Base-by-base conservation (phyloP, 148 eudicot genomes). In the Vaccinium corymbosum region DNA sequence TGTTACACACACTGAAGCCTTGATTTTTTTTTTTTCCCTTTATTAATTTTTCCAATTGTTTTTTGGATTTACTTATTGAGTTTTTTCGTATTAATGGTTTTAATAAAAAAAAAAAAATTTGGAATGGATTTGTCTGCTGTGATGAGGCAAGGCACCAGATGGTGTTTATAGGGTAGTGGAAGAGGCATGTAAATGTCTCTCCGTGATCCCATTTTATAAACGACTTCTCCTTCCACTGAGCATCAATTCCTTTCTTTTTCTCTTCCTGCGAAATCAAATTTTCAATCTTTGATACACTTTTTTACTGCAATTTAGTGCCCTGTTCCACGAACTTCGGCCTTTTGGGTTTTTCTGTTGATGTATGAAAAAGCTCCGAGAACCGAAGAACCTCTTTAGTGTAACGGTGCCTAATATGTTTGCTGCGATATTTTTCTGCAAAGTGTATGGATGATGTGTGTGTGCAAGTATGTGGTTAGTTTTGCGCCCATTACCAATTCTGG, bases 181-280 rank as follows among this genome's bases (percentile, higher is more conserved):
- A 82, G 81, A 42, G 79, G 52, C 76, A 35, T 1, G 46, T 42
- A 2, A 7, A 15, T 80, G 78, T 85, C 83, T 88, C 86, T 78
- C 97, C 94, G 97, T 93, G 97, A 92, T 90, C 94, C 85, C 72
- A 79, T 53, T 29, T 50, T 6, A 83, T 22, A 29, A 88, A 92
- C 89, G 97, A 93, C 97, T 93, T 93, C 97, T 92, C 97, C 97
- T 93, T 93, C 97, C 97, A 92, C 97, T 92, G 94, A 93, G 93
- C 92, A 85, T 20, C 62, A 12, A 1, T 35, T 16, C 64, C 76
- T 19, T 72, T 73, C 66, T 32, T 12, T 0, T 10, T 7, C 15
- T 19, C 27, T 8, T 7, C 1, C 20, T 22, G 6, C 6, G 6
- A 4, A 35, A 17, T 80, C 35, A 66, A 66, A 15, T 66, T 81